A percentile compares a stretch with the other conserved stretches of the same genome.
Conservation (phyloP, 2,329 filamentous ascomycete species). For the Cladorrhinum sp. region DNA sequence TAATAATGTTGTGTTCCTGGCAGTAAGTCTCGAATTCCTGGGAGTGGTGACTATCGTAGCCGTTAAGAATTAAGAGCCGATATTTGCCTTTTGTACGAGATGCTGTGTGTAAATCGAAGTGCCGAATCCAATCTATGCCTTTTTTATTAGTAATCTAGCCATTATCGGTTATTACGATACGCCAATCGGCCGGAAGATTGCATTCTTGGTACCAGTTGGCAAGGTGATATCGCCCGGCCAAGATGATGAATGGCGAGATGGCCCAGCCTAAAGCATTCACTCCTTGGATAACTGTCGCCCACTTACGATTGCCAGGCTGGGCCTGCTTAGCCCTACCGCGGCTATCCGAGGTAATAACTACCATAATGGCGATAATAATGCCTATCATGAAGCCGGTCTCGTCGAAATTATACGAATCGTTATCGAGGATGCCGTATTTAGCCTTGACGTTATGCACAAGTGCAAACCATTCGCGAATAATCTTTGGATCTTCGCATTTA, state of each 20-base stretch:
- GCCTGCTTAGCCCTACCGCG: slow-evolving; percentile 7
- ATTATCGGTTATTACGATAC: slow-evolving; percentile 9
- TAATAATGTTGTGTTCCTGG: slow-evolving; percentile 5
- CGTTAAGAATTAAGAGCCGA: slow-evolving; percentile 13
- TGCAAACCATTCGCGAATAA: slow-evolving; percentile 25
- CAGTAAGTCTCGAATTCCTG: slow-evolving; percentile 10
- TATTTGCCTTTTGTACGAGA: too few species aligned
- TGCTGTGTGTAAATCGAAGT: too few species aligned
- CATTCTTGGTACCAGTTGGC: slow-evolving; percentile 12
- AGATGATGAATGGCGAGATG: slow-evolving; percentile 13
- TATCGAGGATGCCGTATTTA: slow-evolving; percentile 25
- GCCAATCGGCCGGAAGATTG: slow-evolving; percentile 7
- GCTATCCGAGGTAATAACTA: slow-evolving; percentile 14
- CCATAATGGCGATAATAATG: slow-evolving; percentile 23
- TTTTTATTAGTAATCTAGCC: too few species aligned
- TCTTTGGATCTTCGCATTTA: slow-evolving; percentile 26
- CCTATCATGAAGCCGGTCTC: slow-evolving; percentile 35
- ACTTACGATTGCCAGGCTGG: slow-evolving; percentile 17
- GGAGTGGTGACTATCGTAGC: slow-evolving; percentile 13
- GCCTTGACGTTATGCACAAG: slow-evolving; percentile 22
- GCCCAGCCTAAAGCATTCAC: slow-evolving; percentile 15
- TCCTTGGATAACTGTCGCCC: slow-evolving; percentile 17
- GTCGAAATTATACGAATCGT: slow-evolving; percentile 29
- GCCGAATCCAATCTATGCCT: too few species aligned
- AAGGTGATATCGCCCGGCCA: slow-evolving; percentile 12